Evolutionary conservation across 768 basidiomycete genomes (phyloP).

Genomic region (Pleurotus sapidus): DNA sequence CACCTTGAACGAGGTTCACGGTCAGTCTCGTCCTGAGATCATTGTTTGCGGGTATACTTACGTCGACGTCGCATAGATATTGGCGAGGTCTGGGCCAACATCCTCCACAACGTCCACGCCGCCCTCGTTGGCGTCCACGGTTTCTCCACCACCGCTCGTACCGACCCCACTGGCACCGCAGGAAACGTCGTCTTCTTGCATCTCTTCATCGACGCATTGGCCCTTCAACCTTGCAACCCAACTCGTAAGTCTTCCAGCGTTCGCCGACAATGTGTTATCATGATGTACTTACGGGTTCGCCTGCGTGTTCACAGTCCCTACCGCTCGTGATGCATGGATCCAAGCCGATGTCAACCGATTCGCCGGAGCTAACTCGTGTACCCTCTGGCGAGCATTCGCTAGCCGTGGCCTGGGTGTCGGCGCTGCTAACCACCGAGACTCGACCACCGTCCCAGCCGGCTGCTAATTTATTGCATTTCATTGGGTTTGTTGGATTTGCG

Average conservation of each 20-base stretch:
- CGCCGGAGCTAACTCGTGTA: conserved; percentile 30
- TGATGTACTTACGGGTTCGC: neutral
- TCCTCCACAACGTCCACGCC: conserved; percentile 8
- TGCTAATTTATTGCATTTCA: conserved; percentile 17
- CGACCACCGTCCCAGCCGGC: conserved; percentile 25
- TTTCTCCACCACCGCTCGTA: conserved; percentile 2
- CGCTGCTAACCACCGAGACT: conserved; percentile 21
- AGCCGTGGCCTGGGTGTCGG: conserved; percentile 20
- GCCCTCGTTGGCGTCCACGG: conserved; percentile 2
- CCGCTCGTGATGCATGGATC: conserved; percentile 33
- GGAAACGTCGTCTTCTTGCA: conserved; percentile 35
- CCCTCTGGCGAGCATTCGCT: conserved; percentile 35
- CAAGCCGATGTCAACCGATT: conserved; percentile 37
- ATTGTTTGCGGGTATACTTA: neutral
- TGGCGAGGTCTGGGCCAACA: conserved; percentile 9
- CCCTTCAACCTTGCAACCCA: conserved; percentile 32
- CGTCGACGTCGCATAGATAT: neutral
- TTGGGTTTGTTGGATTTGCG: neutral
- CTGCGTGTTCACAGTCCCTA: conserved; percentile 6
- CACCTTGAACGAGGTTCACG: conserved; percentile 41
- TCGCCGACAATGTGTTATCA: neutral
- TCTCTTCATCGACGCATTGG: conserved; percentile 32
- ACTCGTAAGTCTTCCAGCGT: neutral
- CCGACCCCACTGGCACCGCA: conserved; percentile 12
- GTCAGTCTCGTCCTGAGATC: conserved; percentile 25